Conservation (phyloP, 2,329 filamentous ascomycete genomes). For the Penicillium sp. region DNA sequence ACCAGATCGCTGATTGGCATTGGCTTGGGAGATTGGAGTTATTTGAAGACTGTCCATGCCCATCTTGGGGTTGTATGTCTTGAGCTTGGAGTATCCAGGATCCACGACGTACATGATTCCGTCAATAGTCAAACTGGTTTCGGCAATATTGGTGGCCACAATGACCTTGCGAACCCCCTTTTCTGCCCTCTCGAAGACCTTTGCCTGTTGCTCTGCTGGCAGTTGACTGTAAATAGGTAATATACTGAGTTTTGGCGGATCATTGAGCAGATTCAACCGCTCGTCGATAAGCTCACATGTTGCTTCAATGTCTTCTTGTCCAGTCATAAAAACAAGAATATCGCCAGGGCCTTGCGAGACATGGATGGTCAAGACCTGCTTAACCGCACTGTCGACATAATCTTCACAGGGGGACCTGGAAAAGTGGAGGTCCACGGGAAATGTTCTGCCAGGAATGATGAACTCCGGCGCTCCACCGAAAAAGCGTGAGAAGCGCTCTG, state of each 20-base stretch:
- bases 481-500: conserved; percentile 93
- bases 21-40: conserved; percentile 96
- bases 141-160: conserved; percentile 97
- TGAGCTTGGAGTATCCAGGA: conserved; percentile 93
- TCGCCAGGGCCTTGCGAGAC: conserved; percentile 92
- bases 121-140: conserved; percentile 96
- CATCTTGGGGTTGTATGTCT: conserved; percentile 98
- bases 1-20: conserved; percentile 89
- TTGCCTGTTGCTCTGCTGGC: conserved; percentile 96
- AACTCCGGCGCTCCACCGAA: conserved; percentile 97
- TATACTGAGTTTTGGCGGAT: conserved; percentile 92
- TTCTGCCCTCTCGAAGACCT: conserved; percentile 91
- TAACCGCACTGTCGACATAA: conserved; percentile 95
- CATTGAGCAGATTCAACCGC: conserved; percentile 84
- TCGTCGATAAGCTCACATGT: conserved; percentile 94
- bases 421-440: conserved; percentile 96
- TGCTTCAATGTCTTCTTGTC: conserved; percentile 96
- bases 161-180: conserved; percentile 96
- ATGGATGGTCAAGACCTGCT: conserved; percentile 93
- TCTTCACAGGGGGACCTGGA: conserved; percentile 95
- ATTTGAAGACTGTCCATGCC: conserved; percentile 99
- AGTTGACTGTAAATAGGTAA: conserved; percentile 99
- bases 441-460: conserved; percentile 92
- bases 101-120: conserved; percentile 99
- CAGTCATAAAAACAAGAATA: conserved; percentile 99